Evolutionary conservation across 176 grass and related monocot genomes (phyloP).

Genomic region (Otatea glauca): DNA sequence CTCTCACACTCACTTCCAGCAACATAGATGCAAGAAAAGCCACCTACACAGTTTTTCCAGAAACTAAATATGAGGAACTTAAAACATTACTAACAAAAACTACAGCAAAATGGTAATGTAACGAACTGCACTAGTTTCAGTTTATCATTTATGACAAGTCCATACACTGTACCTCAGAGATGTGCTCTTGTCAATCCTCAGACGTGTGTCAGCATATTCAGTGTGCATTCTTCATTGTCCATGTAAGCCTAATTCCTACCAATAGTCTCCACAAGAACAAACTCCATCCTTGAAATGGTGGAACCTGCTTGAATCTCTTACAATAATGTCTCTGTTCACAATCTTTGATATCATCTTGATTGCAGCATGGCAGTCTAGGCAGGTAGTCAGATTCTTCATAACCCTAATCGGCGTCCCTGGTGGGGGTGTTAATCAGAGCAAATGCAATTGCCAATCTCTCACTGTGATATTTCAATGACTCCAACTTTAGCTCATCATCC

Average conservation of each 20-base stretch:
- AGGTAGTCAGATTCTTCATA: slow-evolving; percentile 78
- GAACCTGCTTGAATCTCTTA: slow-evolving; percentile 74
- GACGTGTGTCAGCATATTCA: not conserved
- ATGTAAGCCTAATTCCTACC: slow-evolving; percentile 46
- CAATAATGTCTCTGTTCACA: slow-evolving; percentile 70
- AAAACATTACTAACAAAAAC: slow-evolving; percentile 29
- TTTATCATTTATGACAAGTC: not conserved
- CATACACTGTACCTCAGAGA: slow-evolving; percentile 27
- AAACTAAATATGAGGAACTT: slow-evolving; percentile 5
- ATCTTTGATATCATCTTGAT: slow-evolving; percentile 82
- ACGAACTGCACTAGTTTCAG: not conserved
- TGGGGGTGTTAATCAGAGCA: slow-evolving; percentile 68
- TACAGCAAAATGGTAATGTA: not conserved
- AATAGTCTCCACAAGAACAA: slow-evolving; percentile 84
- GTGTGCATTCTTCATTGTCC: slow-evolving; percentile 20
- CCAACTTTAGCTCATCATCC: slow-evolving; percentile 70
- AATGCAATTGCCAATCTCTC: slow-evolving; percentile 82
- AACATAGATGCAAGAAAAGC: slow-evolving; percentile 53
- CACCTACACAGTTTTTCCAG: not conserved
- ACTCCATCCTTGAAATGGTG: slow-evolving; percentile 80
- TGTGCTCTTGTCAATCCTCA: not conserved
- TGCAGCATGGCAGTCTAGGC: slow-evolving; percentile 66
- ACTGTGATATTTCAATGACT: slow-evolving; percentile 85
- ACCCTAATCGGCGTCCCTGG: slow-evolving; percentile 59
- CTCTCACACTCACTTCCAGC: not conserved